Base-by-base conservation (phyloP, 139 green algal species). In the Eudorina sp. region DNA sequence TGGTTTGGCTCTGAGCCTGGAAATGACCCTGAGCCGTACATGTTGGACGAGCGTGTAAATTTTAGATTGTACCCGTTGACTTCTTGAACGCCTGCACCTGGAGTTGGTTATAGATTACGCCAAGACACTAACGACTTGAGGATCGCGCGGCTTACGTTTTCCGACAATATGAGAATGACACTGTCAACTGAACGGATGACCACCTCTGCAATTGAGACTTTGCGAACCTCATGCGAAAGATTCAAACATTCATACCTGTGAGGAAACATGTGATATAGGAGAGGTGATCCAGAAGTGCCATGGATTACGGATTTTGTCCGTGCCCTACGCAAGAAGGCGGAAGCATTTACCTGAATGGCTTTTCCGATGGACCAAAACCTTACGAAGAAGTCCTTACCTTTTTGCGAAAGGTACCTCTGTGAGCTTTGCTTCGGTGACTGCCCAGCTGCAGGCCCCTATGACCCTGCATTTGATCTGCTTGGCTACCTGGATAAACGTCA, bases 381-480 rank as follows among this genome's bases (percentile, higher is more conserved):
- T 93, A 93, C 40, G 90, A 93, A 51, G 90, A 93, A 36, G 88
- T 93, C 13, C 88, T 93, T 23, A 93, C 90, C 1, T 91, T 90
- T 70, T 80, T 93, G 62, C 88, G 90, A 40, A 93, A 93, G 84
- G 90, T 92, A 53, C 23, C 51, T 27, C 45, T 29, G 9, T 45
- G 16, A 45, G 45, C 27, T 72, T 31, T 40, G 11, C 21, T 34
- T 72, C 11, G 38, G 62, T 34, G 62, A 72, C 62, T 29, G n/a
- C 16, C 23, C 31, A 72, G 62, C 62, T 72, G 62, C 31, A 55
- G 62, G 62, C 36, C n/a, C 9, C 11, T 23, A 31, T 68, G 23
- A 64, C 34, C n/a, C 68, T 31, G 48, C 3, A 27, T 5, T 46
- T 16, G 40, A 48, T 53, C 34, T 11, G 8, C 40, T 2, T 16